Base-by-base conservation (phyloP, 2,329 filamentous ascomycete genomes). In the Meredithiella fracta region DNA sequence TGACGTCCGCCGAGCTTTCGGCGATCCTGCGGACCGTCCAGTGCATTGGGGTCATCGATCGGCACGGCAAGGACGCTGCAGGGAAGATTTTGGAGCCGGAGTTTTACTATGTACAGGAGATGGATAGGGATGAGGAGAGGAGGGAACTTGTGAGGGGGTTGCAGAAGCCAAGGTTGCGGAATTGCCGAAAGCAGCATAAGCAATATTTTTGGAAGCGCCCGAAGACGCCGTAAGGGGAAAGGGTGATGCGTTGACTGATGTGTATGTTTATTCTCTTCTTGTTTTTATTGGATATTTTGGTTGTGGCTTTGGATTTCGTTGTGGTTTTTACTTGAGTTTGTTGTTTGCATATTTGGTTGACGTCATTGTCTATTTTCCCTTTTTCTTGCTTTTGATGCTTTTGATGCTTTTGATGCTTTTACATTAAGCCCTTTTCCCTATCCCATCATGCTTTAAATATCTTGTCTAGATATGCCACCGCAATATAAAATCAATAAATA, bases 121-220 rank as follows among this genome's bases (percentile, higher is more conserved):
- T 81, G 64, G 92, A 98, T 65, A 73, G 76, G 1, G 89, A 97
- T 65, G 77, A 82, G 60, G 79, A 84, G 65, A 38, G 50, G 34
- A 79, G 91, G 59, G 80, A 86, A 53, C 88, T 96, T 14, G 87
- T 90, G 1, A 83, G 90, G 62, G 86, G 87, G 54, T 73, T 96
- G 66, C 78, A 88, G 56, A 95, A 94, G 70, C 91, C 90, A 47
- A 92, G 88, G 63, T 72, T 98, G 64, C 78, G 92, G 62, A 84
- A 83, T 65, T 96, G 92, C 65, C 79, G 92, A 64, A 97, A 96
- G 72, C 87, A 92, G 66, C 92, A 98, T 70, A 97, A 97, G 79
- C 80, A 83, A 80, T 83, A 83, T 63, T 83, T 80, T 66, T 83
- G 80, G 80, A 83, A 83, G 70, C 72, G 74, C 53, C 79, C 79